A percentile compares a stretch with the other conserved stretches of the same genome.
phyloP scores from a whole-genome alignment of 1,284 basidiomycete genomes.

The Rhodotorula sp. region DNA sequence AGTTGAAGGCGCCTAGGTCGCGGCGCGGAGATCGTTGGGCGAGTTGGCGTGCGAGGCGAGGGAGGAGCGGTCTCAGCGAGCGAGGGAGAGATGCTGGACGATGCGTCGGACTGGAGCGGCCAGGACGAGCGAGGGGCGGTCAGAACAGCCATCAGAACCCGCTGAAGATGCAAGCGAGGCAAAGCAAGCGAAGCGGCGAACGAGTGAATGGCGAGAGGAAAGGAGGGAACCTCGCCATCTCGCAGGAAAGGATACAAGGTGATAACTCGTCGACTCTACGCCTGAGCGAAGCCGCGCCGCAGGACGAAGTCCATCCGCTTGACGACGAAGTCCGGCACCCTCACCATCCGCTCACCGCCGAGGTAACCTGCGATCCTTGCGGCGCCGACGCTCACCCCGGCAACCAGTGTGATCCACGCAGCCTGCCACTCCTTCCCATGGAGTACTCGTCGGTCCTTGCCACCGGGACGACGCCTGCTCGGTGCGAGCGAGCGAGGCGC shows the following conservation, averaged over 20 bases:
- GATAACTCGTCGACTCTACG: not conserved
- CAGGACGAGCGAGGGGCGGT: not conserved
- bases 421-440: conserved; percentile 31
- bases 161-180: not conserved
- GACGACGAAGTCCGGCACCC: conserved; percentile 22
- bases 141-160: not conserved
- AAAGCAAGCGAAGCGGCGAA: no score
- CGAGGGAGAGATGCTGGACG: not conserved
- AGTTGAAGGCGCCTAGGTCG: not conserved
- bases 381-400: conserved; percentile 21
- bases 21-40: not conserved
- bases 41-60: not conserved
- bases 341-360: conserved; percentile 17
- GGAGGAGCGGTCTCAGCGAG: not conserved
- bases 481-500: conserved; percentile 28
- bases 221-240: not conserved
- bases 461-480: conserved; percentile 4
- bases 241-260: not conserved
- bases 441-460: not conserved
- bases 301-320: conserved; percentile 28
- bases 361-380: conserved; percentile 28
- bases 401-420: conserved; percentile 12
- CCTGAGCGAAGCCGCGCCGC: conserved; percentile 1
- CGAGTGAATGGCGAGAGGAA: not conserved
- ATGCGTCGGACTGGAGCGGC: not conserved